Conservation (phyloP, 495 filamentous ascomycete species). For the Jackrogersella multiformis region DNA sequence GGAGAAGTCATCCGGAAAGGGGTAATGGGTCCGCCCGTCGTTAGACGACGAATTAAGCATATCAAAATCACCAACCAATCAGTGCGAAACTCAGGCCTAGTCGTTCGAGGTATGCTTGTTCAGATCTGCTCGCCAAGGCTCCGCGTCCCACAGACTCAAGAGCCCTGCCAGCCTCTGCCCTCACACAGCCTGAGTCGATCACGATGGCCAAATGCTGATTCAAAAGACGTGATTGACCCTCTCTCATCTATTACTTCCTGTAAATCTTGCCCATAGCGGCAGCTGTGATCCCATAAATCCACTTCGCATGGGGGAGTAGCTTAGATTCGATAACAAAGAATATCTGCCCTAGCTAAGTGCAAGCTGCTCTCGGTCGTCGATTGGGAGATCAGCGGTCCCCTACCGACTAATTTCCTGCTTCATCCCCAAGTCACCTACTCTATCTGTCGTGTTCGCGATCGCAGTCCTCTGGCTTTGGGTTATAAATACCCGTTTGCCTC, state of each 20-base stretch:
- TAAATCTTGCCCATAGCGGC: slow-evolving; percentile 31
- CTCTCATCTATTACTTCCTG: slow-evolving; percentile 18
- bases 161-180: slow-evolving; percentile 13
- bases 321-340: slow-evolving; percentile 6
- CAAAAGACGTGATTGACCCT: slow-evolving; percentile 35
- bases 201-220: slow-evolving; percentile 21
- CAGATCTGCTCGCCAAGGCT: slow-evolving; percentile 40
- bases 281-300: slow-evolving; percentile 28
- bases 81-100: slow-evolving; percentile 20
- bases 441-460: slow-evolving; percentile 28
- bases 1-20: slow-evolving; percentile 17
- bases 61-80: slow-evolving; percentile 30
- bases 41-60: slow-evolving; percentile 29
- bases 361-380: slow-evolving; percentile 28
- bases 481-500: slow-evolving; percentile 32
- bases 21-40: slow-evolving; percentile 19
- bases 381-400: slow-evolving; percentile 29
- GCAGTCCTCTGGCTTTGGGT: slow-evolving; percentile 1
- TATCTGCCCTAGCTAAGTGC: slow-evolving; percentile 20
- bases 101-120: slow-evolving; percentile 28
- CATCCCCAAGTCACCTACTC: slow-evolving; percentile 27
- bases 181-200: slow-evolving; percentile 38
- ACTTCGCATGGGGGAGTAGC: slow-evolving; percentile 24
- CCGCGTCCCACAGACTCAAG: slow-evolving; percentile 34
- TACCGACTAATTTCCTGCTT: slow-evolving; percentile 19